Evolutionary conservation across 495 filamentous ascomycete species (phyloP).

Genomic region (Polyplosphaeria fusca): DNA sequence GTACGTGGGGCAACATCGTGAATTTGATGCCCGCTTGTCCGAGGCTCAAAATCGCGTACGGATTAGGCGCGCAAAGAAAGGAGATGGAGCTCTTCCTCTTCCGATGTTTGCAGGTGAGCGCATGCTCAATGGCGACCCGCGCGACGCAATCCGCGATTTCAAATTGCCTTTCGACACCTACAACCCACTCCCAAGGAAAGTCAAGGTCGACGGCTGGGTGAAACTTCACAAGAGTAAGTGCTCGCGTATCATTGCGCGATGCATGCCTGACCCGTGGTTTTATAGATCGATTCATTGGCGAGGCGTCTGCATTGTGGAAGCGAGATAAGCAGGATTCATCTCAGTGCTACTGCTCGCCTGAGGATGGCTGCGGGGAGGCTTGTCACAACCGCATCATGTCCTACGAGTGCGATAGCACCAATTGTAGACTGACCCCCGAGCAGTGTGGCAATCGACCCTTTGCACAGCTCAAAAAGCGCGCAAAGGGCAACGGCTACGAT

Average conservation of each 20-base stretch:
- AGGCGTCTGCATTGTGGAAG: constrained; percentile 81
- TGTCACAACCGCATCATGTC: constrained; percentile 96
- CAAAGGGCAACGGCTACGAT: constrained; percentile 67
- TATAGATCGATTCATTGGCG: constrained; percentile 85
- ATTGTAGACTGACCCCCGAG: constrained; percentile 70
- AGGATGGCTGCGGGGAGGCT: constrained; percentile 78
- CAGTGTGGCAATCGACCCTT: constrained; percentile 85
- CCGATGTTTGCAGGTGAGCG: constrained; percentile 63
- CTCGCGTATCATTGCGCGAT: not conserved
- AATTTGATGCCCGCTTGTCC: constrained; percentile 59
- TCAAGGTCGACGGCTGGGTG: constrained; percentile 85
- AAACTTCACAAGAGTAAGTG: constrained; percentile 83
- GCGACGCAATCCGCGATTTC: constrained; percentile 71
- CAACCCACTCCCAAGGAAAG: constrained; percentile 78
- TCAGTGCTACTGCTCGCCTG: constrained; percentile 72
- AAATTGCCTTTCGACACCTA: constrained; percentile 86
- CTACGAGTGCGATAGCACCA: constrained; percentile 90
- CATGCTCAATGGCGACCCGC: constrained; percentile 42
- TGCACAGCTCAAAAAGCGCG: constrained; percentile 69
- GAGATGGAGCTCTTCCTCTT: constrained; percentile 54
- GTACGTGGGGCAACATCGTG: constrained; percentile 78
- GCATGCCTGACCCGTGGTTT: not conserved
- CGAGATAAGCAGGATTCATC: constrained; percentile 72
- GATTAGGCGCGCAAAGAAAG: constrained; percentile 36
- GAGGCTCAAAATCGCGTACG: constrained; percentile 44